Conservation (phyloP, 371 early-diverging fungal species). For the Mucor mucedo region DNA sequence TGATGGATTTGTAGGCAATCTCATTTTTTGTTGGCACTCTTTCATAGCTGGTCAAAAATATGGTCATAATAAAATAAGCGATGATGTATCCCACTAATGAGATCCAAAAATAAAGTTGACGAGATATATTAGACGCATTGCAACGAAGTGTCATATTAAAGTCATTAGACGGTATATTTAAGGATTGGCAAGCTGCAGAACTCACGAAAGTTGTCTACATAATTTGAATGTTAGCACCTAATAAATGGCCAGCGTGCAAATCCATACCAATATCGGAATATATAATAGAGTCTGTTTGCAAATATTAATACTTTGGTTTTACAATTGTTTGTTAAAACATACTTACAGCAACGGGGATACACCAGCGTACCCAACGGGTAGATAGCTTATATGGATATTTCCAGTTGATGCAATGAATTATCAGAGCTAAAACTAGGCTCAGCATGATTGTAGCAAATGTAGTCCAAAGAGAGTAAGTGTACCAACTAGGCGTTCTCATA, state of each 20-base stretch:
- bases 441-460: constrained; percentile 37
- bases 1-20: constrained; percentile 73
- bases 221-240: neutral
- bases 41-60: constrained; percentile 75
- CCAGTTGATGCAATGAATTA: constrained; percentile 44
- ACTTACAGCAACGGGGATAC: constrained; percentile 62
- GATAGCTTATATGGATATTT: constrained; percentile 50
- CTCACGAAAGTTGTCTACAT: constrained; percentile 61
- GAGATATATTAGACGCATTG: constrained; percentile 47
- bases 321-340: neutral
- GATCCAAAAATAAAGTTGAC: constrained; percentile 64
- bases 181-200: constrained; percentile 64
- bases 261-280: constrained; percentile 48
- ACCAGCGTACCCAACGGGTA: constrained; percentile 64
- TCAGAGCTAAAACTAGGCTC: constrained; percentile 35
- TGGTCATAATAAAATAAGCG: constrained; percentile 68
- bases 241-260: neutral
- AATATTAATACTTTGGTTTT: neutral
- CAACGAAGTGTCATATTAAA: constrained; percentile 56
- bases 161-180: constrained; percentile 46
- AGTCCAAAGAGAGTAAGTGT: constrained; percentile 56
- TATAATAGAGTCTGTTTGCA: constrained; percentile 44
- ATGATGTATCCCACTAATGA: constrained; percentile 66
- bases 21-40: constrained; percentile 69
- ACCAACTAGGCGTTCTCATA: constrained; percentile 58